A percentile compares a stretch with the other conserved stretches of the same genome.
Conservation (phyloP, 768 basidiomycete species). For the Dioszegia aurantiaca region DNA sequence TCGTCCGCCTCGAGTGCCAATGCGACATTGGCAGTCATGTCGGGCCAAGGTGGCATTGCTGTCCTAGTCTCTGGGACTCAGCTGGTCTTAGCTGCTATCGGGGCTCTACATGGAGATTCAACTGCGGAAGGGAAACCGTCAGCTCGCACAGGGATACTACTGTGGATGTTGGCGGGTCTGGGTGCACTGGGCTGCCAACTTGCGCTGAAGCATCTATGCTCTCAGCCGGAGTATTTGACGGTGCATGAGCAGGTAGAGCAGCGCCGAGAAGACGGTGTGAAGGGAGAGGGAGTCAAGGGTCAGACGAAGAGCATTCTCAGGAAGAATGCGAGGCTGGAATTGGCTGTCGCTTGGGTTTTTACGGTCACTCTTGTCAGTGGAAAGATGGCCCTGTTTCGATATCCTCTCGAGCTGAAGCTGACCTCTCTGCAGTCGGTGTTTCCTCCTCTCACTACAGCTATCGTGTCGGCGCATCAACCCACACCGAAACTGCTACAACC, state of each 20-base stretch:
- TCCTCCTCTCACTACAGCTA: constrained; percentile 78
- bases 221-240: constrained; percentile 22
- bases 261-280: background rate
- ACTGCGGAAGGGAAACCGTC: constrained; percentile 21
- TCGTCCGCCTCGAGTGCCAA: constrained; percentile 51
- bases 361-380: constrained; percentile 70
- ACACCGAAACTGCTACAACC: constrained; percentile 45
- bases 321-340: constrained; percentile 66
- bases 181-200: constrained; percentile 26
- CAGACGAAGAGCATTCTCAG: constrained; percentile 36
- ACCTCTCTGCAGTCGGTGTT: constrained; percentile 65
- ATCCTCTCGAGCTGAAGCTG: background rate
- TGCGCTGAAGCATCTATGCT: constrained; percentile 26
- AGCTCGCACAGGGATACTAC: constrained; percentile 28
- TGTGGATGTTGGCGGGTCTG: constrained; percentile 33
- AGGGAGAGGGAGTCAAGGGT: constrained; percentile 8
- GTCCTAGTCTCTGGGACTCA: constrained; percentile 77
- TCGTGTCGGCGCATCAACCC: constrained; percentile 63
- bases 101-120: constrained; percentile 1
- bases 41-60: constrained; percentile 80
- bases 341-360: constrained; percentile 74
- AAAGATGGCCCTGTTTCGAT: too few relatives aligned
- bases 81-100: constrained; percentile 57
- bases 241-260: constrained; percentile 17
- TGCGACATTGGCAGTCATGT: constrained; percentile 69